phyloP scores from a whole-genome alignment of 2,329 filamentous ascomycete genomes.

The Neonectria neomacrospora region DNA sequence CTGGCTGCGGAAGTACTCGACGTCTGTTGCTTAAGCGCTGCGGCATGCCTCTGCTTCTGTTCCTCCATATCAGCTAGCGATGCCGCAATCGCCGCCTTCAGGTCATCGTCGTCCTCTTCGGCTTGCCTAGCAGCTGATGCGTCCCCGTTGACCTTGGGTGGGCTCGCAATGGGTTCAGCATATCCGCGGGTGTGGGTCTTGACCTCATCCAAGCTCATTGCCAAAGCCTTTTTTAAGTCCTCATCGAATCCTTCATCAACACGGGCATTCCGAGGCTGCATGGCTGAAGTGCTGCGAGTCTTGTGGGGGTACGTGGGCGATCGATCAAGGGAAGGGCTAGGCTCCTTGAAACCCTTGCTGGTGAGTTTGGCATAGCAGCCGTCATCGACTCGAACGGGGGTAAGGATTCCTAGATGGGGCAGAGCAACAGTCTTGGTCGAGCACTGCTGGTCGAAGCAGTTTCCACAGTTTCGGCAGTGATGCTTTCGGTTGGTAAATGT shows the following conservation, averaged over 20 bases:
- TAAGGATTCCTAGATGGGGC: slow-evolving; percentile 91
- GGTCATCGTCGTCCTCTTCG: slow-evolving; percentile 90
- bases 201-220: slow-evolving; percentile 97
- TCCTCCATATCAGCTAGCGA: slow-evolving; percentile 98
- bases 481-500: slow-evolving; percentile 99
- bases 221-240: slow-evolving; percentile 89
- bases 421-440: slow-evolving; percentile 89
- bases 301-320: slow-evolving; percentile 67
- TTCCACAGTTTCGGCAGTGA: slow-evolving; percentile 97
- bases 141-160: slow-evolving; percentile 52
- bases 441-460: slow-evolving; percentile 96
- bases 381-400: slow-evolving; percentile 93
- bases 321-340: slow-evolving; percentile 59
- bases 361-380: slow-evolving; percentile 92
- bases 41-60: slow-evolving; percentile 91
- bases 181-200: slow-evolving; percentile 80
- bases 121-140: slow-evolving; percentile 57
- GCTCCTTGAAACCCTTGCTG: slow-evolving; percentile 66
- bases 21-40: slow-evolving; percentile 82
- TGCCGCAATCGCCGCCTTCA: slow-evolving; percentile 94
- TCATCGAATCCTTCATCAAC: slow-evolving; percentile 94
- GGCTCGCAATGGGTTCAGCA: slow-evolving; percentile 65
- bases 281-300: slow-evolving; percentile 72
- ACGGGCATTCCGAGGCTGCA: slow-evolving; percentile 91
- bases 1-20: slow-evolving; percentile 53